Conservation (phyloP, 2,329 filamentous ascomycete species). For the Exophiala spinifera region DNA sequence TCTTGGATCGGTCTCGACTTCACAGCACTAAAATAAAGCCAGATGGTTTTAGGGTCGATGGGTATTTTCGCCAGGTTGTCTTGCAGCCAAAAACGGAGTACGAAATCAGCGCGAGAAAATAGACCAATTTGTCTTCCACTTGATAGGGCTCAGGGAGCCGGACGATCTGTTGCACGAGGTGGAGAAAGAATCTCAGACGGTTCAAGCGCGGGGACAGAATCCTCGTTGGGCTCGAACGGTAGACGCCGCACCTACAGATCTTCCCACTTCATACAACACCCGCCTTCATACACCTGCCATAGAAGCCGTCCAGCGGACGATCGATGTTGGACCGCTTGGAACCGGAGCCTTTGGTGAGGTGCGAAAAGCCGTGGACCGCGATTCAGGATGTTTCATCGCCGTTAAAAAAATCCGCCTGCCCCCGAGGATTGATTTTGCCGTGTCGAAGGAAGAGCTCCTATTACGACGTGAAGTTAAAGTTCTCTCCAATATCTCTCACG, state of each 20-base stretch:
- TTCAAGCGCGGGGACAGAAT: conserved; percentile 5
- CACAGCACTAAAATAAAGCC: conserved; percentile 4
- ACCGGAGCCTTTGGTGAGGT: conserved; percentile 1
- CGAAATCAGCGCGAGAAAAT: not conserved
- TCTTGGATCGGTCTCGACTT: conserved; percentile 8
- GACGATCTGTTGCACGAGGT: not conserved
- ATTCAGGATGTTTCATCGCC: conserved; percentile 5
- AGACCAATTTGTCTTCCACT: conserved; percentile 3
- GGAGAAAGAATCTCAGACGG: conserved; percentile 2
- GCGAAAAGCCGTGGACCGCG: conserved; percentile 2
- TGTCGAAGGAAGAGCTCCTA: not conserved
- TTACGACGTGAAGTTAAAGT: conserved; percentile 3
- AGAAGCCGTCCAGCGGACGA: conserved; percentile 1
- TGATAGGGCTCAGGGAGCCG: not conserved
- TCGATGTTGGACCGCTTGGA: not conserved
- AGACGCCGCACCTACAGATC: conserved; percentile 1
- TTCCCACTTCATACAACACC: conserved; percentile 6
- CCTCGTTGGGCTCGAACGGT: conserved; percentile 7
- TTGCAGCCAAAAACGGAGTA: conserved; percentile 2
- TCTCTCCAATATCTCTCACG: not conserved
- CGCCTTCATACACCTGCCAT: not conserved
- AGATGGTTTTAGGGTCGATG: conserved; percentile 1
- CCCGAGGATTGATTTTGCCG: not conserved
- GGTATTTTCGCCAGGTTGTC: conserved; percentile 6
- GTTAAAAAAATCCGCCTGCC: not conserved